Conservation (phyloP, 306 rosid genomes). For the Clitoria ternatea region DNA sequence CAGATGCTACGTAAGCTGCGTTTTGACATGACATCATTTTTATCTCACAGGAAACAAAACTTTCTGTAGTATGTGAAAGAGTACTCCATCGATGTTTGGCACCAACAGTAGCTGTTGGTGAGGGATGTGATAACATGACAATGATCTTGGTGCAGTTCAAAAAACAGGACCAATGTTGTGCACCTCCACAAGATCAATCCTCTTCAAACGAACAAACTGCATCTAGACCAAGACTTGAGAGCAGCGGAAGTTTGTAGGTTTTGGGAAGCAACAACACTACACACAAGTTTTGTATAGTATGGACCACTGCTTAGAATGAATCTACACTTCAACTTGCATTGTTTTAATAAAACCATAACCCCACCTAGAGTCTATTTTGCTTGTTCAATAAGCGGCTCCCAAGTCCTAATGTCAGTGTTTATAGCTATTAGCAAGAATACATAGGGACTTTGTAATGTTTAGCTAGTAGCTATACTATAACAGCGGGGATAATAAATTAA, state of each 20-base stretch:
- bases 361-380: background rate
- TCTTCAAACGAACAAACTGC: slow-evolving; percentile 26
- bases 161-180: slow-evolving; percentile 32
- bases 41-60: slow-evolving; percentile 60
- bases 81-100: slow-evolving; percentile 80
- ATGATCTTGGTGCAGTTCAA: slow-evolving; percentile 89
- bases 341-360: no score
- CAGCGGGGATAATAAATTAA: no score
- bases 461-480: background rate
- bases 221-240: slow-evolving; percentile 26
- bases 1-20: no score
- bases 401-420: background rate
- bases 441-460: background rate
- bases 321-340: background rate
- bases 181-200: slow-evolving; percentile 26
- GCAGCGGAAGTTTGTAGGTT: slow-evolving; percentile 28
- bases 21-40: background rate
- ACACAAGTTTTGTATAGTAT: slow-evolving; percentile 7
- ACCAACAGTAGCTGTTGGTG: slow-evolving; percentile 68
- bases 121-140: slow-evolving; percentile 96
- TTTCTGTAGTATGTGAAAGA: slow-evolving; percentile 72
- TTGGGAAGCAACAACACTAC: slow-evolving; percentile 3
- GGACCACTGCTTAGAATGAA: background rate
- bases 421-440: background rate
- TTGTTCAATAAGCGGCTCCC: background rate